Percentiles rank a stretch among this genome's conserved stretches.
phyloP scores from a whole-genome alignment of 495 filamentous ascomycete genomes.

The Penicillium ucsense region DNA sequence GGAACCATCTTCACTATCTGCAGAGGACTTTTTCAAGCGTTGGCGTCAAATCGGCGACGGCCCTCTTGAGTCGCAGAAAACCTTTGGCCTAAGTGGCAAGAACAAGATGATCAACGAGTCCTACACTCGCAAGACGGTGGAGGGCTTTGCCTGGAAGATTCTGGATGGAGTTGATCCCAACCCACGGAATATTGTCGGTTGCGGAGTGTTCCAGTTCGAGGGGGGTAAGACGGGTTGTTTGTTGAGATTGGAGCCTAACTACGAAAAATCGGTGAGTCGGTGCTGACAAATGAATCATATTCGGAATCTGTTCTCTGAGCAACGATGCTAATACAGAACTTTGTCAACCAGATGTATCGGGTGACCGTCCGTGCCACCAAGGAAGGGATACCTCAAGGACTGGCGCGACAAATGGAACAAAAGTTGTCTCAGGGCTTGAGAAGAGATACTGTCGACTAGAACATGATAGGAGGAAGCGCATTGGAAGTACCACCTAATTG shows the following conservation, averaged over 20 bases:
- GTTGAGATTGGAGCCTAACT: constrained; percentile 90
- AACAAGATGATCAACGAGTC: constrained; percentile 40
- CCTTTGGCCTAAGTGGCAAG: constrained; percentile 56
- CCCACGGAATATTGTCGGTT: constrained; percentile 84
- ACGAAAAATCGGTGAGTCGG: constrained; percentile 62
- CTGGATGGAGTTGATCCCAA: constrained; percentile 83
- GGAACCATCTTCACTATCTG: constrained; percentile 72
- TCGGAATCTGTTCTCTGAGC: background rate
- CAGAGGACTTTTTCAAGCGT: constrained; percentile 95
- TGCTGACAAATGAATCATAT: too few species aligned
- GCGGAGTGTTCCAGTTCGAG: constrained; percentile 77
- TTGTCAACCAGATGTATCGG: constrained; percentile 68
- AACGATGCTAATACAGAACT: background rate
- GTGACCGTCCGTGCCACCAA: constrained; percentile 92
- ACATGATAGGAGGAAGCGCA: background rate
- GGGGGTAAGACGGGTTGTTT: constrained; percentile 90
- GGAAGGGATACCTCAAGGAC: constrained; percentile 68
- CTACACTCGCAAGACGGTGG: constrained; percentile 57
- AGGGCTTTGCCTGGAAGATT: constrained; percentile 82
- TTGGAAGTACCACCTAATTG: too few species aligned
- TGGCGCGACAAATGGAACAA: constrained; percentile 83
- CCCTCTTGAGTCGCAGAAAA: constrained; percentile 75
- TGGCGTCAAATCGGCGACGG: constrained; percentile 96
- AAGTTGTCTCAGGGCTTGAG: constrained; percentile 49
- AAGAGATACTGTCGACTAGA: constrained; percentile 6